These are phyloP conservation scores for Cystofilobasidium capitatum DNA, from an alignment of 768 basidiomycete species.

Conservation along the genomic window DNA sequence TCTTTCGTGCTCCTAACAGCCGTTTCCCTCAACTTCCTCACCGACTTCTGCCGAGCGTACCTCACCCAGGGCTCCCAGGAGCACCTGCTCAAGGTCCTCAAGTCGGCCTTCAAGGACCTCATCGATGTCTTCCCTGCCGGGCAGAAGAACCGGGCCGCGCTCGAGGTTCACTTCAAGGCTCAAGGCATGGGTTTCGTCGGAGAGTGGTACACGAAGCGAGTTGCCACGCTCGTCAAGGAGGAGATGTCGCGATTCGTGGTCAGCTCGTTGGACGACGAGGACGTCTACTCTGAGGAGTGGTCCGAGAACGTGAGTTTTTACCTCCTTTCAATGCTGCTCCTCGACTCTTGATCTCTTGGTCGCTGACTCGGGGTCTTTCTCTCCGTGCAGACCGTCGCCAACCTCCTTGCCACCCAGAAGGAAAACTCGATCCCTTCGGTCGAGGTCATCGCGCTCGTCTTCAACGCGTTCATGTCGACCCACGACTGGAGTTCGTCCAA, in stretches of 20 bases:
- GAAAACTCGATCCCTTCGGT: constrained; percentile 73
- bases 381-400: constrained; percentile 56
- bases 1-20: constrained; percentile 44
- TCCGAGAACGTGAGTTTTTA: constrained; percentile 52
- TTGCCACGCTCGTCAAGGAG: constrained; percentile 72
- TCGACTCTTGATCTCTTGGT: no score
- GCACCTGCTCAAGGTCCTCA: constrained; percentile 51
- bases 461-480: constrained; percentile 78
- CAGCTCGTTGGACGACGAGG: constrained; percentile 53
- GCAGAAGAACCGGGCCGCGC: constrained; percentile 59
- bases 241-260: constrained; percentile 45
- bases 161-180: constrained; percentile 81
- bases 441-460: constrained; percentile 79
- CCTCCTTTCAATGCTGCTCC: no score
- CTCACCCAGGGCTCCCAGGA: constrained; percentile 71
- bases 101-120: constrained; percentile 62
- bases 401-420: constrained; percentile 61
- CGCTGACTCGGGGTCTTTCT: not conserved
- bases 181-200: constrained; percentile 69
- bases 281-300: constrained; percentile 45
- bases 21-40: constrained; percentile 64
- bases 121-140: constrained; percentile 76
- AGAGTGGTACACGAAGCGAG: constrained; percentile 91
- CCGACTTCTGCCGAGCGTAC: constrained; percentile 70
- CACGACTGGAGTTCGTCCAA: constrained; percentile 82